These are phyloP conservation scores for Melampsora americana DNA, from an alignment of 1,284 basidiomycete species.

Conservation along the genomic window DNA sequence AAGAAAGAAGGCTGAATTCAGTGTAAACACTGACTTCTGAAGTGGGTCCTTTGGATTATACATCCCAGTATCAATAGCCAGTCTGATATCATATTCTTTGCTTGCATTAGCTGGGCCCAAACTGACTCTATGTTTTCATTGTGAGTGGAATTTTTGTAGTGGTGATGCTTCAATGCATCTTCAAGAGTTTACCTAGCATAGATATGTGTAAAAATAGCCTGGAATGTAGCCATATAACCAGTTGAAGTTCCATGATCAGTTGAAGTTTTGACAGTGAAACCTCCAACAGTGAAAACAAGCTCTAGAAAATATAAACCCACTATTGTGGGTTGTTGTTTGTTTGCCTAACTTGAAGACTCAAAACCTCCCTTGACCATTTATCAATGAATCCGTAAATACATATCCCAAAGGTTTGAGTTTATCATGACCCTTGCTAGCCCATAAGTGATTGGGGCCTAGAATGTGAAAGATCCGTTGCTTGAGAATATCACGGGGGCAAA, in stretches of 20 bases:
- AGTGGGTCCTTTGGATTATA: no score
- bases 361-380: background rate
- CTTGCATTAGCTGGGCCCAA: no score
- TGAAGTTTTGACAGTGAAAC: no score
- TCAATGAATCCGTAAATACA: slow-evolving; percentile 18
- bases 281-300: no score
- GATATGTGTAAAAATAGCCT: no score
- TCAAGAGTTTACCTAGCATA: no score
- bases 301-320: background rate
- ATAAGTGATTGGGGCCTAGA: background rate
- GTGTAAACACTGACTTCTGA: background rate
- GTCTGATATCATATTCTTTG: background rate
- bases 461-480: background rate
- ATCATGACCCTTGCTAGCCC: no score
- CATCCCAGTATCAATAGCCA: no score
- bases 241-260: background rate
- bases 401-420: slow-evolving; percentile 7
- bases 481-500: background rate
- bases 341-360: background rate
- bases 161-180: no score
- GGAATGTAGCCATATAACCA: no score
- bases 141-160: no score
- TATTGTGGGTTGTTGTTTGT: background rate
- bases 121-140: no score
- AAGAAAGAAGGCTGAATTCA: background rate